Percentiles rank a stretch among this genome's conserved stretches.
Evolutionary conservation across 345 rosid species (phyloP).

Genomic region (Barbarea vulgaris): DNA sequence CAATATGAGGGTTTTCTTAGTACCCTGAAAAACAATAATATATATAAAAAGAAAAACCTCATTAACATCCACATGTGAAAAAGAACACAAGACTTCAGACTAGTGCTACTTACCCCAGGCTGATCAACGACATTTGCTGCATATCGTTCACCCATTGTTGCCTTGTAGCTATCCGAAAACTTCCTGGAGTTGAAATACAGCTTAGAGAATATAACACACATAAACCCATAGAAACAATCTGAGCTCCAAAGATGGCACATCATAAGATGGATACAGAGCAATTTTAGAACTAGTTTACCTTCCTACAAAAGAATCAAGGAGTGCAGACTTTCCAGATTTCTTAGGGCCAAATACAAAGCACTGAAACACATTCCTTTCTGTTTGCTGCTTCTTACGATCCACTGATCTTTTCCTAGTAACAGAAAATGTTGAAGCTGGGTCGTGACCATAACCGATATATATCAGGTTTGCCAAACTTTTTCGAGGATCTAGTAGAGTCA

Average conservation of each 20-base stretch:
- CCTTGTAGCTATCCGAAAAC: constrained; percentile 51
- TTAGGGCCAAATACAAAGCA: constrained; percentile 75
- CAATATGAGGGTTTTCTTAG: constrained; percentile 67
- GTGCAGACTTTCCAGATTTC: constrained; percentile 74
- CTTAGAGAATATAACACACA: constrained; percentile 13
- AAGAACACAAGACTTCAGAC: not conserved
- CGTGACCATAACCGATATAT: constrained; percentile 70
- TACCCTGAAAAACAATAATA: constrained; percentile 47
- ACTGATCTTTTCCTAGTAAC: constrained; percentile 66
- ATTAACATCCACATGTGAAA: constrained; percentile 7
- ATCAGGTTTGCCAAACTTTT: constrained; percentile 68
- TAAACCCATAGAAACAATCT: constrained; percentile 12
- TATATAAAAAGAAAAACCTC: not conserved
- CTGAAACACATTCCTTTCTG: constrained; percentile 71
- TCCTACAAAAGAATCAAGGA: constrained; percentile 66
- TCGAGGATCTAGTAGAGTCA: constrained; percentile 68
- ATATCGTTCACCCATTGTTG: constrained; percentile 52
- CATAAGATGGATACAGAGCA: not conserved
- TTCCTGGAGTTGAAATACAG: constrained; percentile 54
- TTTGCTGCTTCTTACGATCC: constrained; percentile 73
- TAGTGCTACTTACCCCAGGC: constrained; percentile 60
- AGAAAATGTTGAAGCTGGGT: constrained; percentile 59
- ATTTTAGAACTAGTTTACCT: constrained; percentile 47
- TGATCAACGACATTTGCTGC: constrained; percentile 67
- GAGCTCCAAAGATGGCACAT: not conserved